Conservation (phyloP, 257 asterid genomes). For the Gentiana macrophylla region DNA sequence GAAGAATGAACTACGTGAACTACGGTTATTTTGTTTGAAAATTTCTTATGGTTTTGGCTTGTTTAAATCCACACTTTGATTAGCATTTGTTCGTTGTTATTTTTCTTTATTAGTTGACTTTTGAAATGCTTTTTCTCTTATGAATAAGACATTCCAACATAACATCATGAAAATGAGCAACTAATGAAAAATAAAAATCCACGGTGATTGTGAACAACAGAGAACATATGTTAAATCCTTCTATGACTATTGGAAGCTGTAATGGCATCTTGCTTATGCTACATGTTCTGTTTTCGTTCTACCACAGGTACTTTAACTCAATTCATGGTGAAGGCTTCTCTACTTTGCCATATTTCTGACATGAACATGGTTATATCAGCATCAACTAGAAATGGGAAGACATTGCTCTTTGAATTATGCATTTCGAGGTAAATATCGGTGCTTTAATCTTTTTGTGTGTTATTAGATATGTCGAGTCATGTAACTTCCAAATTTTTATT, state of each 20-base stretch:
- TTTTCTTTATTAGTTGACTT: not conserved
- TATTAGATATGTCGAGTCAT: too few relatives aligned
- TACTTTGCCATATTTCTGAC: conserved; percentile 67
- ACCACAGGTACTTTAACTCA: conserved; percentile 83
- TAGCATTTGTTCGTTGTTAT: not conserved
- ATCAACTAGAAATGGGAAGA: conserved; percentile 97
- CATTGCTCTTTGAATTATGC: conserved; percentile 91
- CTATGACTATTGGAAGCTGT: too few relatives aligned
- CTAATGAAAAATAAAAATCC: not conserved
- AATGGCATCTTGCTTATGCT: not conserved
- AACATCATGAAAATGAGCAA: not conserved
- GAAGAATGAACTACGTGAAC: conserved; percentile 19
- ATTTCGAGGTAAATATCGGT: conserved; percentile 40
- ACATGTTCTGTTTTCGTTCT: conserved; percentile 1
- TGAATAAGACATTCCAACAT: not conserved
- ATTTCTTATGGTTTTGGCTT: conserved; percentile 1
- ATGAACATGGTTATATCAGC: conserved; percentile 95
- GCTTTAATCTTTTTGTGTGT: too few relatives aligned
- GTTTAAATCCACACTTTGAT: not conserved
- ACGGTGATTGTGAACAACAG: not conserved
- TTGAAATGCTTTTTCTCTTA: too few relatives aligned
- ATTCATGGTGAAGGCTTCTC: conserved; percentile 94
- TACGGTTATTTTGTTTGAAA: conserved; percentile 39
- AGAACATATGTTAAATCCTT: not conserved
- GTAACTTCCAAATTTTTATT: too few relatives aligned